Base-by-base conservation (phyloP, 495 filamentous ascomycete species). In the Xanthoparmelia taractica region DNA sequence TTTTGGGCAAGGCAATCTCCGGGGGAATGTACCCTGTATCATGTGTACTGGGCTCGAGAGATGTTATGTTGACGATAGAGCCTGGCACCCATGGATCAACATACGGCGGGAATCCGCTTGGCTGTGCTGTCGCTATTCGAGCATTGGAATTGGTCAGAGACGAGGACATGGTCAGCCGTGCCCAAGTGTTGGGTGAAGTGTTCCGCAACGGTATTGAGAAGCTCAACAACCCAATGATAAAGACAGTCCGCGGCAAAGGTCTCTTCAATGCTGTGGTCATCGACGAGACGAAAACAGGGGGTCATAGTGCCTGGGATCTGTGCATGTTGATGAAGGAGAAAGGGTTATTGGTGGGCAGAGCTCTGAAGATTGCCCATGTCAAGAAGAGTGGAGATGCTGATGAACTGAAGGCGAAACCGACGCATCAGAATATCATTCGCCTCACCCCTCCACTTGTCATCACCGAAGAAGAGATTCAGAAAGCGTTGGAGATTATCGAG, bases 11-110 rank as follows among this genome's bases (percentile, higher is more conserved):
- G 80, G 94, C 94, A 64, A 93, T 99, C 70, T 96, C 91, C 45
- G 94, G 94, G 61, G 94, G 94, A 72, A 95, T 99, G 89, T 97
- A 99, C 75, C 94, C 94, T 31, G 94, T 99, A 43, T 97, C 92
- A 40, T 91, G 87, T 70, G 94, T 99, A 58, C 80, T 99, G 56
- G 89, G 87, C 20, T 85, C 85, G 67, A 91, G 88, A 77, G 91
- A 96, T 52, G 82, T 99, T 67, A 97, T 99, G 94, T 85, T 97
- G 68, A 92, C 90, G n/a, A 79, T 99, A 64, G 95, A 99, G 79
- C 88, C 94, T 25, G 94, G 94, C 47, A 97, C 94, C 34, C 94
- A 99, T 71, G 94, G 94, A 38, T 95, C 90, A 34, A 99, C 94
- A 33, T 99, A 97, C 71, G 94, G 94, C 58, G 94, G 94, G 48